Conservation (phyloP, 139 green algal genomes). For the Tetraselmis striata region DNA sequence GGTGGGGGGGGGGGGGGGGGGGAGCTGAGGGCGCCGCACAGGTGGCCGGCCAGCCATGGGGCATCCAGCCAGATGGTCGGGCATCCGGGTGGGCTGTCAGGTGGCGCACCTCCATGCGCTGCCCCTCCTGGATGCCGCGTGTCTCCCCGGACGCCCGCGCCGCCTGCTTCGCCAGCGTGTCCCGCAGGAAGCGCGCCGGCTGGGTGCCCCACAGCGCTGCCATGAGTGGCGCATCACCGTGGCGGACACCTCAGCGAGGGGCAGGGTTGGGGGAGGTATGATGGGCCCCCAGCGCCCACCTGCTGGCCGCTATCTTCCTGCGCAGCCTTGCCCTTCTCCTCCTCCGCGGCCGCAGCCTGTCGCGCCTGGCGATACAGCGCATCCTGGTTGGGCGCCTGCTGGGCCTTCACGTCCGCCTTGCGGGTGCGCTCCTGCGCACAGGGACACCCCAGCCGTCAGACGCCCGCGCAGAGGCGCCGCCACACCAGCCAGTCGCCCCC, state of each 20-base stretch:
- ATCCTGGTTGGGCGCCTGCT: background rate
- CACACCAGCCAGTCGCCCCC: background rate
- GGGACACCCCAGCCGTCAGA: background rate
- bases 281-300: too few relatives aligned
- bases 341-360: background rate
- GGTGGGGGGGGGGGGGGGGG: too few relatives aligned
- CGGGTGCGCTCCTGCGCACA: background rate
- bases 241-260: too few relatives aligned
- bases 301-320: background rate
- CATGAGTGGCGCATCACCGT: too few relatives aligned
- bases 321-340: background rate
- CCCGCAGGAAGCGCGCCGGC: background rate
- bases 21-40: too few relatives aligned
- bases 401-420: background rate
- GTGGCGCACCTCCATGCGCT: background rate
- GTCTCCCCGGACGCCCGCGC: background rate
- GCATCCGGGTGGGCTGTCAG: too few relatives aligned
- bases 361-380: background rate
- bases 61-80: too few relatives aligned
- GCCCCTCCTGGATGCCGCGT: background rate
- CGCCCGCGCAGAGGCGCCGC: background rate
- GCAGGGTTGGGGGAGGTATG: too few relatives aligned
- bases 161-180: background rate
- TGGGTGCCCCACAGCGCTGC: too few relatives aligned
- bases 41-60: too few relatives aligned